phyloP scores from a whole-genome alignment of 768 basidiomycete genomes.

The Galerina marginata region DNA sequence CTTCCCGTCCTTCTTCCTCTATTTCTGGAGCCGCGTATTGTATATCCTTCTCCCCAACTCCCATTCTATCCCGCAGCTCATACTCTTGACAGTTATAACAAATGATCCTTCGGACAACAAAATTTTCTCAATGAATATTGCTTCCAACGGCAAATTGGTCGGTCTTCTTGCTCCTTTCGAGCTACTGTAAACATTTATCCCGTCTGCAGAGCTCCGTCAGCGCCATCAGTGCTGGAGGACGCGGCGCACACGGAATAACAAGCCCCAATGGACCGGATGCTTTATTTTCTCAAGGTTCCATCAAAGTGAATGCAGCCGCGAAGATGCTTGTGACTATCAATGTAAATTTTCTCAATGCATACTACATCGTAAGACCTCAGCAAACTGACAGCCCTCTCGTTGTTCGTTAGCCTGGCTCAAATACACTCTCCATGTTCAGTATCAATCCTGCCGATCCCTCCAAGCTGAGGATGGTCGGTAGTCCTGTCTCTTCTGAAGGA shows the following conservation, averaged over 20 bases:
- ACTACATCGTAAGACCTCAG: too few species aligned
- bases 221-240: constrained; percentile 37
- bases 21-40: constrained; percentile 36
- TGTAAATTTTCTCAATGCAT: constrained; percentile 22
- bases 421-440: constrained; percentile 44
- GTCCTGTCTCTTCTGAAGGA: constrained; percentile 48
- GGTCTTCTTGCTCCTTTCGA: constrained; percentile 21
- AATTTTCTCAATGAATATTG: constrained; percentile 47
- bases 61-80: neutral
- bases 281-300: constrained; percentile 46
- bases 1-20: neutral
- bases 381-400: too few species aligned
- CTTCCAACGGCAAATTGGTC: constrained; percentile 47
- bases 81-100: constrained; percentile 47
- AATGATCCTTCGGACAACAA: constrained; percentile 53
- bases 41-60: constrained; percentile 9
- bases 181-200: constrained; percentile 2
- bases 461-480: constrained; percentile 45
- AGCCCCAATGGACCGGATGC: constrained; percentile 41
- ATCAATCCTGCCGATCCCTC: constrained; percentile 51
- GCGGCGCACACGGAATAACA: constrained; percentile 41
- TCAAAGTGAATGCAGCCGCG: constrained; percentile 40
- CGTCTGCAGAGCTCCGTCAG: constrained; percentile 34
- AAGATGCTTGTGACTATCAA: constrained; percentile 43
- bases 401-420: constrained; percentile 47